Conservation (phyloP, 2,329 filamentous ascomycete genomes). For the Talaromyces sp. region DNA sequence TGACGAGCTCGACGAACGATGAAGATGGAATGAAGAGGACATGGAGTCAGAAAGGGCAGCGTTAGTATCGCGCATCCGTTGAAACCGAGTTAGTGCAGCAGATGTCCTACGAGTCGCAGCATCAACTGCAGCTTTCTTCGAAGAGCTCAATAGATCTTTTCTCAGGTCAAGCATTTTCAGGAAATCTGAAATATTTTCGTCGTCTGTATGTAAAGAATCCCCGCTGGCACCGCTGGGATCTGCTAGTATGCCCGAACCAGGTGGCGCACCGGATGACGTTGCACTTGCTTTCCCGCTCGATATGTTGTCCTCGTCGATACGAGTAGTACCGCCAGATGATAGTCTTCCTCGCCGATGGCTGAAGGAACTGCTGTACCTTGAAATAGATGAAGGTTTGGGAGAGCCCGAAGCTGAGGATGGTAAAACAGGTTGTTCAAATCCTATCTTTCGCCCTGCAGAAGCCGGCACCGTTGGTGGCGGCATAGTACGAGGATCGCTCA, state of each 20-base stretch:
- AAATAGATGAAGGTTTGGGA: conserved; percentile 72
- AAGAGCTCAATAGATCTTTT: conserved; percentile 74
- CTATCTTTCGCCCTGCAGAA: conserved; percentile 35
- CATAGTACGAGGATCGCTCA: conserved; percentile 40
- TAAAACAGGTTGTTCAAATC: conserved; percentile 55
- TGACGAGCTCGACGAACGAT: conserved; percentile 74
- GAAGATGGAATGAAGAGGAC: conserved; percentile 80
- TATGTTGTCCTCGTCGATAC: conserved; percentile 48
- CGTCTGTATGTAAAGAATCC: conserved; percentile 70
- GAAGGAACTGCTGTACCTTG: conserved; percentile 91
- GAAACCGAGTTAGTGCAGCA: conserved; percentile 78
- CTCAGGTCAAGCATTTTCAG: conserved; percentile 82
- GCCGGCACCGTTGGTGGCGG: conserved; percentile 37
- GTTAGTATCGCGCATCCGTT: conserved; percentile 84
- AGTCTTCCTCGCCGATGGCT: conserved; percentile 75
- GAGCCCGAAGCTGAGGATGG: conserved; percentile 69
- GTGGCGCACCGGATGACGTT: conserved; percentile 54
- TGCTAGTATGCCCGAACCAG: conserved; percentile 74
- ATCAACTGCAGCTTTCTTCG: conserved; percentile 57
- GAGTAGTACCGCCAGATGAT: conserved; percentile 69
- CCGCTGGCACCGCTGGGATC: conserved; percentile 63
- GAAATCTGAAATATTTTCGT: conserved; percentile 91
- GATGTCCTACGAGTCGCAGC: conserved; percentile 70
- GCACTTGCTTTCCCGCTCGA: conserved; percentile 58
- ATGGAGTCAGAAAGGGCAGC: conserved; percentile 88